Evolutionary conservation across 2,329 filamentous ascomycete genomes (phyloP).

Genomic region (Phialemoniopsis sp.): DNA sequence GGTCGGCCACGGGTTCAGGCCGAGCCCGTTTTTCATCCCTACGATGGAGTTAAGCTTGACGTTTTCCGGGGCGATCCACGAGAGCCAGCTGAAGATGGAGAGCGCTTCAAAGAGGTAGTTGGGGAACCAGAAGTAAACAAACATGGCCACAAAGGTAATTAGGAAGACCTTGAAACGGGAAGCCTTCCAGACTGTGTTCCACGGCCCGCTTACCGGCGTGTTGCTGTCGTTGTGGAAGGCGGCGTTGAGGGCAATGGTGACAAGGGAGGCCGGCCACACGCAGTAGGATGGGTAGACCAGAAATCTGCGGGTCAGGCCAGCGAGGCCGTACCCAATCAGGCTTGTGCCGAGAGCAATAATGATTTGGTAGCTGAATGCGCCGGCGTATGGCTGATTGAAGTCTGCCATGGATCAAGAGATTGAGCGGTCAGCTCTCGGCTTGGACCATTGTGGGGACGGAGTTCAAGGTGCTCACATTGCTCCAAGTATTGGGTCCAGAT

Average conservation of each 20-base stretch:
- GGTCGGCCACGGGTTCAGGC: constrained; percentile 28
- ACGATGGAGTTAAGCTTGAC: constrained; percentile 21
- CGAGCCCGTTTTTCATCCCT: constrained; percentile 26
- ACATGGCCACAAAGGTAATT: constrained; percentile 38
- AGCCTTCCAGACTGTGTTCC: constrained; percentile 31
- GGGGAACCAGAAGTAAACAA: constrained; percentile 48
- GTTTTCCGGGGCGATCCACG: constrained; percentile 44
- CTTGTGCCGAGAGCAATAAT: constrained; percentile 45
- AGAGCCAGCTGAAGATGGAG: constrained; percentile 46
- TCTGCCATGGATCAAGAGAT: constrained; percentile 10
- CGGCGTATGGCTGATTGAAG: constrained; percentile 46
- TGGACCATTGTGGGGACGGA: too few species aligned
- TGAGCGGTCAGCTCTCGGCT: background rate
- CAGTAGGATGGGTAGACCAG: constrained; percentile 47
- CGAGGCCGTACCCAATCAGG: constrained; percentile 52
- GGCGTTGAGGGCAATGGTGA: constrained; percentile 40
- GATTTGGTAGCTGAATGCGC: constrained; percentile 44
- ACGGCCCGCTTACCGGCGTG: constrained; percentile 28
- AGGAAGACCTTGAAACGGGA: constrained; percentile 42
- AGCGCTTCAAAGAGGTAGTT: constrained; percentile 42
- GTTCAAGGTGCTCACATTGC: background rate
- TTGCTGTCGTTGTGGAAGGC: constrained; percentile 42
- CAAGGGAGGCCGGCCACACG: constrained; percentile 46
- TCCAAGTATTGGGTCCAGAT: constrained; percentile 39
- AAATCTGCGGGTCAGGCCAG: constrained; percentile 44